Base-by-base conservation (phyloP, 2,329 filamentous ascomycete species). In the Botrytis porri region DNA sequence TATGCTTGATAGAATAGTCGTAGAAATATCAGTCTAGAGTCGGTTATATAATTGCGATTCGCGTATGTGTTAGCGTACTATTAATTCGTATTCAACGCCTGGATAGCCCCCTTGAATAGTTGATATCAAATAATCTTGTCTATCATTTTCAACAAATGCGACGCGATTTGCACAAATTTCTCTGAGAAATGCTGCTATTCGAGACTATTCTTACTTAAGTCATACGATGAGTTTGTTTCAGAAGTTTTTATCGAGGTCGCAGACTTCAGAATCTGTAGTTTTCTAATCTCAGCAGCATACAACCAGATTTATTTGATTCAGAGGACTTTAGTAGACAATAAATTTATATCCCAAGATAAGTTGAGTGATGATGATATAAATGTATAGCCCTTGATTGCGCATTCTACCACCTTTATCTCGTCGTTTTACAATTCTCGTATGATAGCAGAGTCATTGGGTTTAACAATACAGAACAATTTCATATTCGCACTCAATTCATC, bases 261-360 rank as follows among this genome's bases (percentile, higher is more conserved):
- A n/a, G 5, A 54, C 12, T 54, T 54, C 1, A 4, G 1, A 16
- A 54, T 14, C n/a, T 7, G 1, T 14, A 14, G 3, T 14, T 54
- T 14, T 6, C 2, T n/a, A 0, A 14, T n/a, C 6, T 2, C 0
- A 29, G n/a, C 1, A 8, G 7, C 18, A 16, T 18, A 54, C 0
- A 2, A 29, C 5, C 5, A 16, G 48, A n/a, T 54, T 54, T 16
- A 0, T 6, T 16, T 0, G 2, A 14, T n/a, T 1, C 6, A 12
- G 4, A n/a, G 4, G 25, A n/a, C 10, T 51, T 25, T 14, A n/a
- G 14, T 1, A n/a, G 10, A n/a, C 4, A n/a, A 14, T 6, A 3
- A 14, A 5, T 6, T n/a, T 1, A 0, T 14, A 14, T n/a, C 1
- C 5, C 14, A 22, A n/a, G 4, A n/a, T n/a, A 12, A n/a, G 5